Percentiles rank a stretch among this genome's conserved stretches.
Evolutionary conservation across 169 alveolate genomes (phyloP).

Genomic region (Cryptosporidium muris): DNA sequence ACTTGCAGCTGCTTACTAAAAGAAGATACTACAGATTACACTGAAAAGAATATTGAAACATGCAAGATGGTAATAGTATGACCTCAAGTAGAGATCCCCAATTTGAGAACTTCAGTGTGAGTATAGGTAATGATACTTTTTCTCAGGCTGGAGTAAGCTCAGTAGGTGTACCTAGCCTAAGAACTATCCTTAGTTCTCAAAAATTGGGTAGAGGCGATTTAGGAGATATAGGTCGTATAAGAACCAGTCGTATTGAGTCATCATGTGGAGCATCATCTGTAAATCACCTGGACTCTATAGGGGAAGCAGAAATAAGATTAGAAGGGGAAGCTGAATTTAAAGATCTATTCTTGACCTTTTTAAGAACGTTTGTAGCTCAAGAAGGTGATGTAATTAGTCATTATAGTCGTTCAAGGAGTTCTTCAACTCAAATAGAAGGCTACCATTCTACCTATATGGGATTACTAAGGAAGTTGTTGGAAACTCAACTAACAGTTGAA

Average conservation of each 20-base stretch:
- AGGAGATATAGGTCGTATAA: constrained; percentile 40
- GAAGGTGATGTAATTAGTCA: constrained; percentile 28
- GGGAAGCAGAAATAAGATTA: constrained; percentile 14
- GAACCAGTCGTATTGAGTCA: constrained; percentile 15
- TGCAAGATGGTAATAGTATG: constrained; percentile 66
- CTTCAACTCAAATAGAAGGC: neutral
- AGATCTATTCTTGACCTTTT: constrained; percentile 44
- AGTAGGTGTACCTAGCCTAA: constrained; percentile 23
- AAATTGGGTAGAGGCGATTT: constrained; percentile 41
- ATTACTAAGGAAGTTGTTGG: constrained; percentile 32
- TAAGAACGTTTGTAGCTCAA: constrained; percentile 34
- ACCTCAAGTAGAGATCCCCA: constrained; percentile 15
- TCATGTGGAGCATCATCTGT: constrained; percentile 29
- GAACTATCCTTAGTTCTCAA: constrained; percentile 32
- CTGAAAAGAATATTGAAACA: neutral
- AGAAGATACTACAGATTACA: neutral
- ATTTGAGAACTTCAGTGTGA: constrained; percentile 14
- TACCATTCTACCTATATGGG: constrained; percentile 37
- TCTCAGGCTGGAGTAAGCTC: constrained; percentile 65
- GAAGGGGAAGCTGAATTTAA: constrained; percentile 61
- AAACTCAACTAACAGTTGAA: constrained; percentile 54
- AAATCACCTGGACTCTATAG: constrained; percentile 20
- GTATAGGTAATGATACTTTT: constrained; percentile 54
- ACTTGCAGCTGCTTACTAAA: neutral
- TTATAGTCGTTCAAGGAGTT: constrained; percentile 14